Evolutionary conservation across 331 rosid species (phyloP), one percentile per base, ranked within the genome.

Genomic region (Dryas integrifolia): DNA sequence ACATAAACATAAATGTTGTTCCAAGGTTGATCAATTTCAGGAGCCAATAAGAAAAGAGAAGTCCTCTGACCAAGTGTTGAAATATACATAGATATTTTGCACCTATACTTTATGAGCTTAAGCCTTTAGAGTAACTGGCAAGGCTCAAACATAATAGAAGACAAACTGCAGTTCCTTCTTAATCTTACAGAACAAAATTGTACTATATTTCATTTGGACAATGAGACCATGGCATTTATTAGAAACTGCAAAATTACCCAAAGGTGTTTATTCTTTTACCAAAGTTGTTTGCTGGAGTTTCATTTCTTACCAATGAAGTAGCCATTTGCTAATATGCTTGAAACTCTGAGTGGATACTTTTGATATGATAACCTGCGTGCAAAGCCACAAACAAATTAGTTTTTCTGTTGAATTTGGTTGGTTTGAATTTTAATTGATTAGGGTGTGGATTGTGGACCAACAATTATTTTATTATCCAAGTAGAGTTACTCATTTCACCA

Each of bases 301-400:
- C 58, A 40, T 45, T 58, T 52, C 79, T 72, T 62, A 72, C 81
- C 67, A 50, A 49, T 21, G 84, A 73, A 44, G 73, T 57, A 61
- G 83, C 79, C 86, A 83, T 79, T 65, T 69, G 39, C 38, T 45
- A 65, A 72, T 44, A 4, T 44, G 38, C 55, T 63, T 57, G 72
- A 60, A 71, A 71, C 35, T 63, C 43, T 3, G 49, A 48, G 38
- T 46, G 35, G 47, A 30, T 45, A 43, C 14, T 21, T 51, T 4
- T 30, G 44, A 4, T 11, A 24, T 7, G 16, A 50, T 6, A 70
- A 70, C 55, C 75, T 73, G 65, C 11, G 7, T 51, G 58, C 53
- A 4, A 81, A 72, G 1, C 18, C 11, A 13, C 57, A 67, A 62
- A 73, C 57, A 16, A 5, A 62, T 70, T 21, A 77, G 15, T 58